These are phyloP conservation scores for Penstemon barbatus DNA, from an alignment of 257 asterid species.

Conservation along the genomic window DNA sequence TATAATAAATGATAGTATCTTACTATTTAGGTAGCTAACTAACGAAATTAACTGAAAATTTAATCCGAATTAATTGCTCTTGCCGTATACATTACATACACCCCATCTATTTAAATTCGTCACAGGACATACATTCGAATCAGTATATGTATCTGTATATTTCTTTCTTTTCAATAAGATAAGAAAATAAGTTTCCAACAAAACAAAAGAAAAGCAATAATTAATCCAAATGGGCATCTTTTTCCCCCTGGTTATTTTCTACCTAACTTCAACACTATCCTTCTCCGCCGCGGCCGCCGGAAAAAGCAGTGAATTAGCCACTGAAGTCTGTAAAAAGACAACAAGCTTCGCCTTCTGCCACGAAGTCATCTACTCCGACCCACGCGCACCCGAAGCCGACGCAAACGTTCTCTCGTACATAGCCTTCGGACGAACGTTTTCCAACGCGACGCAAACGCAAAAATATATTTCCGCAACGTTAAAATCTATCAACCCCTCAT, in stretches of 20 bases:
- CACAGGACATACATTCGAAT: too few species aligned
- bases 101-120: too few species aligned
- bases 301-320: conserved; percentile 7
- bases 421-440: conserved; percentile 23
- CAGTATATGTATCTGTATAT: too few species aligned
- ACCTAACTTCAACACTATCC: background rate
- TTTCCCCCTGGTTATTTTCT: background rate
- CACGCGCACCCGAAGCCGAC: conserved; percentile 24
- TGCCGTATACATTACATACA: too few species aligned
- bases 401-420: conserved; percentile 24
- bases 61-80: too few species aligned
- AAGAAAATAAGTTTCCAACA: too few species aligned
- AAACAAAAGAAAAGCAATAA: too few species aligned
- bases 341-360: conserved; percentile 27
- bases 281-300: background rate
- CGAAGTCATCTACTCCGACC: conserved; percentile 28
- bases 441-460: conserved; percentile 23
- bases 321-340: conserved; percentile 31
- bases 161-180: too few species aligned
- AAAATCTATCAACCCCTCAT: background rate
- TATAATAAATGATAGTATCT: too few species aligned
- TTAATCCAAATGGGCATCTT: too few species aligned
- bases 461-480: conserved; percentile 14
- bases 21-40: too few species aligned
- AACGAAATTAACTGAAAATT: too few species aligned